phyloP scores from a whole-genome alignment of 208 protist species.

The Crithidia bombi region DNA sequence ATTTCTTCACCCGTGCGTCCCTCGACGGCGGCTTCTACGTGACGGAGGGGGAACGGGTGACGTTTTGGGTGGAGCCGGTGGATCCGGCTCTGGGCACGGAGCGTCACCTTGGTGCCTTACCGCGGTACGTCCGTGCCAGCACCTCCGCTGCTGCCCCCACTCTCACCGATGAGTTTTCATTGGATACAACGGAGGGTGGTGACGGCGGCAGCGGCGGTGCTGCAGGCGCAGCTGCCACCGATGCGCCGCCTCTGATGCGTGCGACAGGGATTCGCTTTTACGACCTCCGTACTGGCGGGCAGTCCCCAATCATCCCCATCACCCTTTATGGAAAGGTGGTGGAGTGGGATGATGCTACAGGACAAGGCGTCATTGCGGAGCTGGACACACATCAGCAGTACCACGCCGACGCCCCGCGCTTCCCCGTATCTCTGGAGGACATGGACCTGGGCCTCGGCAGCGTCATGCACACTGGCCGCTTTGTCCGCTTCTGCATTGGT shows the following conservation, averaged over 20 bases:
- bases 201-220: background rate
- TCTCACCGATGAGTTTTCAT: conserved; percentile 9
- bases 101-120: conserved; percentile 16
- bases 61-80: conserved; percentile 39
- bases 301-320: conserved; percentile 52
- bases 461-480: conserved; percentile 47
- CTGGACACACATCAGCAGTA: conserved; percentile 58
- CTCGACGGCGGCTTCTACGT: conserved; percentile 78
- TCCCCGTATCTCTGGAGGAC: conserved; percentile 53
- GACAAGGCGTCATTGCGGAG: conserved; percentile 63
- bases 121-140: background rate
- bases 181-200: background rate
- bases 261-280: background rate
- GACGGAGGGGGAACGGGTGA: conserved; percentile 72
- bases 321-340: conserved; percentile 58
- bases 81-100: background rate
- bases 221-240: background rate
- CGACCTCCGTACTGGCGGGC: conserved; percentile 29
- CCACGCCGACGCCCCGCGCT: conserved; percentile 64
- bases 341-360: conserved; percentile 52
- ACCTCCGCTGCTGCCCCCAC: background rate
- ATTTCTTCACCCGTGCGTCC: conserved; percentile 68
- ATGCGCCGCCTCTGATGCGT: background rate
- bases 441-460: conserved; percentile 43
- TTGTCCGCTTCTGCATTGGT: conserved; percentile 75